Evolutionary conservation across 257 asterid genomes (phyloP), one percentile per base, ranked within the genome.

Genomic region (Penstemon davidsonii): DNA sequence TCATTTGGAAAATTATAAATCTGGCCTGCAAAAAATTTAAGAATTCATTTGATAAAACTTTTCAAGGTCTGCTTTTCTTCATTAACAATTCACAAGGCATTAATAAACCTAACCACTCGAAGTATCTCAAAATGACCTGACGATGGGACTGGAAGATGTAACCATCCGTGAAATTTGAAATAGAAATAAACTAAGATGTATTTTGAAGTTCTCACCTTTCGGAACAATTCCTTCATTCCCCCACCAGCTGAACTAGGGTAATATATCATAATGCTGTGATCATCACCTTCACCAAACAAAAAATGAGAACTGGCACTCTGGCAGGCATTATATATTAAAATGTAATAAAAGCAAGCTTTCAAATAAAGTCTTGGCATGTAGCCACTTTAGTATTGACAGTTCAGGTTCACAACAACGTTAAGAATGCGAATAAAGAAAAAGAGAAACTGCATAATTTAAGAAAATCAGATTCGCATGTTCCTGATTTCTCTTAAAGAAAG

Each of bases 211-310:
- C 77, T 78, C 73, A 90, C 98, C 98, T 92, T 92, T n/a, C 98
- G 92, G 72, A 92, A 92, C 84, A 92, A 79, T 70, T 90, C 90
- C 77, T 92, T 92, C 98, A 92, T 92, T 54, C 98, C 98, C 66
- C 98, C 96, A 77, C 98, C 98, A 15, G 98, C 98, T 67, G 98
- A 83, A 81, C 97, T 92, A 69, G 98, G 98, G 74, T 92, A 92
- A 75, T 92, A 92, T 70, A 92, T 92, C 98, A 90, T 92, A 71
- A 94, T 88, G 64, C 97, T 82, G 82, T 94, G 99, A 77, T 94
- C 92, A 78, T 94, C 97, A 84, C 91, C 99, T 94, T 80, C 85
- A 80, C 56, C 67, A 77, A 81, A 72, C 68, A 60, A 45, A 74
- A 73, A 56, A 70, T 59, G 75, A 78, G 67, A 65, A 68, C 63